Base-by-base conservation (phyloP, 164 flowering plant species). In the Berberis vulgaris region DNA sequence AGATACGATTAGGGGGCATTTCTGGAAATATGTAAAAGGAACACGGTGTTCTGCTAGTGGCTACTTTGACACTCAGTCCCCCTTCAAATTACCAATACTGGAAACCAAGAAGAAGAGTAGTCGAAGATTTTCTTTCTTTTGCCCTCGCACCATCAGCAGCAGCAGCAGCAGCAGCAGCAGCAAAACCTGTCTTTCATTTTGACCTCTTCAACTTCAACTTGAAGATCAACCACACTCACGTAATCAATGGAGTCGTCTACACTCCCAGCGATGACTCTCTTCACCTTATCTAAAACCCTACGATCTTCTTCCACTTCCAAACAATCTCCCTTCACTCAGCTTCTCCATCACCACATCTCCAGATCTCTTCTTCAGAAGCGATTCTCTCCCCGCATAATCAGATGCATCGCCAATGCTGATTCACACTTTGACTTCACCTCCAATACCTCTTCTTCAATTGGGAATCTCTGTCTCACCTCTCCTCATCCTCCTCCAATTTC, bases 201-300 rank as follows among this genome's bases (percentile, higher is more conserved):
- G 26, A 26, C 26, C 26, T 26, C 26, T 26, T 26, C 26, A 26
- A 26, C 26, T 26, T 26, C 26, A 26, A 26, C 26, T 26, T 26
- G 26, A 26, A 26, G 26, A 26, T 26, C 26, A 26, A 26, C 26
- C 26, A 26, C 26, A 26, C 26, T 26, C 26, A 26, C 26, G 0
- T 26, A 26, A 26, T 42, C 59, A 50, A 62, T 62, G 65, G 65
- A 62, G 65, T 62, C 65, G 42, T 43, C 63, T 3, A 43, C 56
- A 52, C 4, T 59, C 6, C 65, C 80, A 1, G 49, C 80, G 10
- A 11, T 73, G 4, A 45, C 77, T 2, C 45, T 80, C 68, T 62
- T 71, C 73, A 59, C 79, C 57, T 46, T 80, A 40, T 76, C 86
- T 63, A 79, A 72, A 79, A 66, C 83, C 70, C 72, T 80, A 39